Evolutionary conservation across 1,139 yeast genomes (phyloP).

Genomic region (Yamadazyma trypodendri): DNA sequence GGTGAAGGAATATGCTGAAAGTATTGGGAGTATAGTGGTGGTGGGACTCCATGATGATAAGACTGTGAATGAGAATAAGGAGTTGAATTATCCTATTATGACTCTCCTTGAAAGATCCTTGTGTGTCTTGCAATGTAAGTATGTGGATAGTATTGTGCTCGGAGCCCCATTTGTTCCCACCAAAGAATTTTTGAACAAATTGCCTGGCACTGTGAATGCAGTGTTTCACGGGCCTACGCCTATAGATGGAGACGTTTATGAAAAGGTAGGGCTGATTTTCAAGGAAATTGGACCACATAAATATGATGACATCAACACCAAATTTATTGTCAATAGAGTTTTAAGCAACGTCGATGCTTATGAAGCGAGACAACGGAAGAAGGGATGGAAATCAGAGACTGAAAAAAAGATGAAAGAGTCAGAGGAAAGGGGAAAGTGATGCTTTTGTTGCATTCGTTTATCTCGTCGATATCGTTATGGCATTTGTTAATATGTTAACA

Average conservation of each 20-base stretch:
- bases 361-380: slow-evolving; percentile 75
- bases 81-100: slow-evolving; percentile 81
- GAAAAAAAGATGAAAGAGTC: neutral
- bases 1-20: slow-evolving; percentile 39
- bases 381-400: slow-evolving; percentile 66
- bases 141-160: slow-evolving; percentile 73
- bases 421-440: neutral
- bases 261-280: slow-evolving; percentile 35
- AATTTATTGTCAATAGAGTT: slow-evolving; percentile 67
- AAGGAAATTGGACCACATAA: slow-evolving; percentile 52
- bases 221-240: slow-evolving; percentile 68
- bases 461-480: no score
- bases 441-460: neutral
- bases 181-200: slow-evolving; percentile 32
- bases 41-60: slow-evolving; percentile 73
- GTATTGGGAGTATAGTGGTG: slow-evolving; percentile 46
- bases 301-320: slow-evolving; percentile 60
- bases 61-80: slow-evolving; percentile 57
- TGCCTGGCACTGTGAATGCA: slow-evolving; percentile 40
- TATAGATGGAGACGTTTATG: slow-evolving; percentile 42
- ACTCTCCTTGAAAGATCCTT: slow-evolving; percentile 79
- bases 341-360: slow-evolving; percentile 62
- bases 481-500: neutral
- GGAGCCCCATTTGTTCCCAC: slow-evolving; percentile 65
- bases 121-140: slow-evolving; percentile 84